Percentiles rank a stretch among this genome's conserved stretches.
Conservation (phyloP, 2,329 filamentous ascomycete genomes). For the Mariannaea sp. region DNA sequence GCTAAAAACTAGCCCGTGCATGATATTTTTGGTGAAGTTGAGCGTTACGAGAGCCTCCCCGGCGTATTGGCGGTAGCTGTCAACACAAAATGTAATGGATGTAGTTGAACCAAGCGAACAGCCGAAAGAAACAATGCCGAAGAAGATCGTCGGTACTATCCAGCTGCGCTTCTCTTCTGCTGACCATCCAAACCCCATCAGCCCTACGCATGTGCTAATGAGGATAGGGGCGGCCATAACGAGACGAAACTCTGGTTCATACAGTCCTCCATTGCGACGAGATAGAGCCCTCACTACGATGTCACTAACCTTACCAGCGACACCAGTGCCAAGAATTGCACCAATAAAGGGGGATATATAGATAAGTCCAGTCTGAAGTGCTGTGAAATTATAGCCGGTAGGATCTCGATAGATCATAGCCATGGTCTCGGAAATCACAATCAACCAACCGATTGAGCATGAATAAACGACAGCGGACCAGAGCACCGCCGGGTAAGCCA, state of each 20-base stretch:
- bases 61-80: slow-evolving; percentile 90
- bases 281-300: slow-evolving; percentile 82
- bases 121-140: slow-evolving; percentile 88
- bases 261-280: slow-evolving; percentile 83
- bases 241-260: slow-evolving; percentile 91
- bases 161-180: slow-evolving; percentile 74
- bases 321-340: slow-evolving; percentile 85
- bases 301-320: slow-evolving; percentile 87
- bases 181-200: slow-evolving; percentile 96
- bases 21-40: slow-evolving; percentile 92
- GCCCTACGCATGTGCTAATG: slow-evolving; percentile 76
- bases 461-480: slow-evolving; percentile 88
- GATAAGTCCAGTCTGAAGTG: slow-evolving; percentile 80
- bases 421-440: slow-evolving; percentile 89
- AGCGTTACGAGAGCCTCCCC: slow-evolving; percentile 92
- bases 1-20: slow-evolving; percentile 87
- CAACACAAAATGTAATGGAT: slow-evolving; percentile 90
- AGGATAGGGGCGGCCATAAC: slow-evolving; percentile 85
- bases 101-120: slow-evolving; percentile 90
- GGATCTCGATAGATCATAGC: slow-evolving; percentile 75
- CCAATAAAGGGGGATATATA: slow-evolving; percentile 91
- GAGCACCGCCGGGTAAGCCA: slow-evolving; percentile 83
- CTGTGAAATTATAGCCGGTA: slow-evolving; percentile 76
- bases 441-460: slow-evolving; percentile 91
- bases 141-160: slow-evolving; percentile 94